Percentiles rank a stretch among this genome's conserved stretches.
phyloP scores from a whole-genome alignment of 257 asterid genomes.

The Solanum paucissectum region DNA sequence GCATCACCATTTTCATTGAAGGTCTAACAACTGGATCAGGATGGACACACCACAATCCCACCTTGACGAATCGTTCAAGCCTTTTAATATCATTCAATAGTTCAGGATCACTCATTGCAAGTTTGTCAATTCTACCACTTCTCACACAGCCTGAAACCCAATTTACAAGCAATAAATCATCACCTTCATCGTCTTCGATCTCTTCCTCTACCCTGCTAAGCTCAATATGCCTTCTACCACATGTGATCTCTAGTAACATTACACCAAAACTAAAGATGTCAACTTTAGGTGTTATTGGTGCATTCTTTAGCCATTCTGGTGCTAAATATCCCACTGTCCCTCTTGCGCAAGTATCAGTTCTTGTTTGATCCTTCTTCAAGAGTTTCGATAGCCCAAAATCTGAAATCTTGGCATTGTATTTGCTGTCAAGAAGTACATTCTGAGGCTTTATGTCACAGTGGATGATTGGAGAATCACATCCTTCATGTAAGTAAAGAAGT shows the following conservation, averaged over 20 bases:
- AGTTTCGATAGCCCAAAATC: conserved; percentile 13
- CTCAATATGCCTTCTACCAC: neutral
- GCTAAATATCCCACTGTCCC: conserved; percentile 14
- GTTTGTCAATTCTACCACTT: neutral
- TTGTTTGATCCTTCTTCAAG: conserved; percentile 1
- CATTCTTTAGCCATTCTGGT: conserved; percentile 7
- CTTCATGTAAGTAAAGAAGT: conserved; percentile 7
- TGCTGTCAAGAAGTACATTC: conserved; percentile 2
- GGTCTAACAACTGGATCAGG: conserved; percentile 5
- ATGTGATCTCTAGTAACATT: conserved; percentile 2
- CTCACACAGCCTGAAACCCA: neutral
- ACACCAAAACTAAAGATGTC: conserved; percentile 7
- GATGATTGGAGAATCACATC: conserved; percentile 7
- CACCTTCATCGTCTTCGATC: neutral
- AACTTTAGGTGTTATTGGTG: neutral
- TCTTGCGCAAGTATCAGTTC: neutral
- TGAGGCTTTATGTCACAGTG: conserved; percentile 7
- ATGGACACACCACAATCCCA: conserved; percentile 13
- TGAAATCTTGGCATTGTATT: conserved; percentile 1
- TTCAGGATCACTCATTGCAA: neutral
- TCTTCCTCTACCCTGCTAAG: neutral
- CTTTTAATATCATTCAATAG: neutral
- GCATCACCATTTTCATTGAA: conserved; percentile 3
- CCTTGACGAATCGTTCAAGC: neutral
- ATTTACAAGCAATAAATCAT: neutral